Evolutionary conservation across 371 early-diverging fungal genomes (phyloP), one percentile per base, ranked within the genome.

Genomic region (Lichtheimia hyalospora): DNA sequence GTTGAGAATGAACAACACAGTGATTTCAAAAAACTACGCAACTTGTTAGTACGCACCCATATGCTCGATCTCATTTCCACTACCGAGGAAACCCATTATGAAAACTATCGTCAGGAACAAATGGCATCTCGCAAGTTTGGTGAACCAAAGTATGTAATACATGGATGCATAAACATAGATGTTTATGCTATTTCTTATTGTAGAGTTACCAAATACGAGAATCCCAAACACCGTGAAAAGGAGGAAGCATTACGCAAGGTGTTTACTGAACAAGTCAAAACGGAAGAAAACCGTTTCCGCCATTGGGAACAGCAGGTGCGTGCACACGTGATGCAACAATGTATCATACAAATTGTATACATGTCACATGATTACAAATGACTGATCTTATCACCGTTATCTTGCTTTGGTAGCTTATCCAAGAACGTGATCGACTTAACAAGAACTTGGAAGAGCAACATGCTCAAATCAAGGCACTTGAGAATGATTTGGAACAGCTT

Each of bases 401-500:
- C 34, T 34, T 34, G 34, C 34, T 14, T 15, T 25, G 23, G 6
- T 63, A 76, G 81, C 85, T 98, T 48, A 94, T 97, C 77, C 88
- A 90, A 62, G 98, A 98, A 76, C 89, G 99, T 54, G 97, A 96
- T 77, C 91, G 96, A 62, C 83, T 98, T 54, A 97, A 97, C 82
- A 92, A 95, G 74, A 97, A 98, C 63, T 84, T 98, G 62, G 99
- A 98, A 78, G 82, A 88, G 55, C 94, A 96, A 71, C 99, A 97
- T 75, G 87, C 87, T 66, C 86, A 87, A 28, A 93, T 97, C 68
- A 96, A 96, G 83, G 83, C 86, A 63, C 84, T 96, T 64, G 96
- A 96, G 75, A 84, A 81, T 67, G 96, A 96, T 66, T 67, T 92
- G 52, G 95, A 94, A 20, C 63, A 69, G 13, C 61, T 78, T 49